Evolutionary conservation across 768 basidiomycete species (phyloP), one percentile per base, ranked within the genome.

Genomic region (Mycena vitilis): DNA sequence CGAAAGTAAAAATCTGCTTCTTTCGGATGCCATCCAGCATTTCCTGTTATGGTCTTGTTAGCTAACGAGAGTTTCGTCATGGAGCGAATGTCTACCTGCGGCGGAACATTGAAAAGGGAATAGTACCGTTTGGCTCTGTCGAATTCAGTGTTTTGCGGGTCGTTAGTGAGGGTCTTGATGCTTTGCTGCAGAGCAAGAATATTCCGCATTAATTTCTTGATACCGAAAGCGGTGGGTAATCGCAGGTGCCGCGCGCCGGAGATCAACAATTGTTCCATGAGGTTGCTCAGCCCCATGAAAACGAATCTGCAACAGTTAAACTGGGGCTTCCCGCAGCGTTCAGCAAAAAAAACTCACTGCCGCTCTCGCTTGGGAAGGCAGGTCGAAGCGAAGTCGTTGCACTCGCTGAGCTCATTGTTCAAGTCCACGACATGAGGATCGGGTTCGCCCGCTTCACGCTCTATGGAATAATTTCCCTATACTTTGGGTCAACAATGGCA

Each of bases 181-280:
- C 93, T 91, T 77, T 99, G 97, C 75, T 97, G 96, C 44, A 99
- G 84, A 22, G 97, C 94, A 40, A 95, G 85, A 55, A 97, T 92
- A 78, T 97, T 96, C 36, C 95, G 89, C 75, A 89, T 79, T 71
- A 98, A 92, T 81, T 97, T 98, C 75, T 89, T 87, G 71, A 96
- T 87, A 2, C 97, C 97, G 65, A 88, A 88, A 0, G 81, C 77
- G 73, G 94, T 98, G 12, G 89, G 89, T 42, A 84, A 74, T 20
- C 87, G 88, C 63, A 99, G 85, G 64, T 88, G 81, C 42, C 89
- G 88, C 30, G 92, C 94, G 66, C 91, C 88, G 10, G 85, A 84
- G 70, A 99, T 89, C 60, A 98, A 81, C 53, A 94, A 81, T 63
- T 92, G 87, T 77, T 98, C 95, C 83, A 96, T 91, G 37, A 99